phyloP scores from a whole-genome alignment of 2,329 filamentous ascomycete species.

The Claviceps lovelessii region DNA sequence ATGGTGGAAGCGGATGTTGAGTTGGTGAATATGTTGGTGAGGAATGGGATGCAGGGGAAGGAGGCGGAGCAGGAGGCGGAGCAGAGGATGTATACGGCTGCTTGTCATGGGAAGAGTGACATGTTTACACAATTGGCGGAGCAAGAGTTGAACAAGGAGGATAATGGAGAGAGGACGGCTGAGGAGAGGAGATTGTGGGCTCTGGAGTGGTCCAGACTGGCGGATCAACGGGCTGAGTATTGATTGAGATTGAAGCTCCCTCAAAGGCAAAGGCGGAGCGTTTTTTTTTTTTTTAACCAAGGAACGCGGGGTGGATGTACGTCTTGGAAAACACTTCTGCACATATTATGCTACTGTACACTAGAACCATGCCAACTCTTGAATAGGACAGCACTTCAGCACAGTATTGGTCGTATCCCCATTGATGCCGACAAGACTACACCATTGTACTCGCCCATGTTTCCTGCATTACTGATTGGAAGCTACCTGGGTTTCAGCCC shows the following conservation, averaged over 20 bases:
- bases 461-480: no score
- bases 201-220: constrained; percentile 21
- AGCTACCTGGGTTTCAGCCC: no score
- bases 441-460: no score
- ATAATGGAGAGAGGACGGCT: constrained; percentile 1
- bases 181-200: constrained; percentile 17
- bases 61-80: constrained; percentile 7
- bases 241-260: constrained; percentile 3
- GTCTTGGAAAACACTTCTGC: no score
- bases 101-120: constrained; percentile 11
- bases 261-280: no score
- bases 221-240: constrained; percentile 11
- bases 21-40: constrained; percentile 14
- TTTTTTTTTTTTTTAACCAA: no score
- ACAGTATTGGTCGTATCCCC: no score
- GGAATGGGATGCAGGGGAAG: constrained; percentile 7
- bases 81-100: constrained; percentile 15
- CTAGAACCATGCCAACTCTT: no score
- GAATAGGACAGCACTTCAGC: no score
- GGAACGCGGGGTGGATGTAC: no score
- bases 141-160: constrained; percentile 12
- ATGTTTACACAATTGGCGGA: constrained; percentile 17
- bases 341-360: no score
- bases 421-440: no score
- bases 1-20: constrained; percentile 14